Evolutionary conservation across 2,329 filamentous ascomycete species (phyloP).

Genomic region (Colletotrichum kahawae): DNA sequence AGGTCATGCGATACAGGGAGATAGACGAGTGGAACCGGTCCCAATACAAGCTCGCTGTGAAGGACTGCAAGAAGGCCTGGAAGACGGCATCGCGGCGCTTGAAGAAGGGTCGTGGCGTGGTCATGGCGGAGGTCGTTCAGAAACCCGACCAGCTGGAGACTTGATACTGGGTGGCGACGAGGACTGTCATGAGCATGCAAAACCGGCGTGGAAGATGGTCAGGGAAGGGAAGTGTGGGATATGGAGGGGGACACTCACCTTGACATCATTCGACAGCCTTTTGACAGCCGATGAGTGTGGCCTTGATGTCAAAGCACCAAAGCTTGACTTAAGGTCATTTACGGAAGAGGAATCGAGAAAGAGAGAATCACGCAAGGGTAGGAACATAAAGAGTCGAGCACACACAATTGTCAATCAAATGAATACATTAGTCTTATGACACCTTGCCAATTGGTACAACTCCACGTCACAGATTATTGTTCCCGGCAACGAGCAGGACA

Average conservation of each 20-base stretch:
- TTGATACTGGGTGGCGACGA: neutral
- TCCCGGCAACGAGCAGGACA: neutral
- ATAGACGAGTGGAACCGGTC: accelerated
- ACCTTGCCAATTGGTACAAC: neutral
- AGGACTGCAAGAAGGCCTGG: neutral
- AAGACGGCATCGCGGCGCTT: neutral
- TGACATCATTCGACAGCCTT: neutral
- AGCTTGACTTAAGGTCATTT: neutral
- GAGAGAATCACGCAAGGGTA: neutral
- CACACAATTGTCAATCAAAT: neutral
- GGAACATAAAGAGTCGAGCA: neutral
- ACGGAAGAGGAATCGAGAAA: neutral
- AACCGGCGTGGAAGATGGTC: neutral
- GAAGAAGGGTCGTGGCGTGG: neutral
- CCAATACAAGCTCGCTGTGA: neutral
- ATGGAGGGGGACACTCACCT: neutral
- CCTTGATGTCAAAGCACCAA: neutral
- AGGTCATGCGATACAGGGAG: neutral
- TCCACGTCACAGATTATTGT: neutral
- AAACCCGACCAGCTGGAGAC: neutral
- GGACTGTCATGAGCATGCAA: neutral
- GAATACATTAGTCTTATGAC: neutral
- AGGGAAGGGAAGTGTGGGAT: neutral
- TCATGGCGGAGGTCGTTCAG: neutral
- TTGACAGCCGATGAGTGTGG: neutral